phyloP scores from a whole-genome alignment of 768 basidiomycete species.

The Hericium erinaceus region DNA sequence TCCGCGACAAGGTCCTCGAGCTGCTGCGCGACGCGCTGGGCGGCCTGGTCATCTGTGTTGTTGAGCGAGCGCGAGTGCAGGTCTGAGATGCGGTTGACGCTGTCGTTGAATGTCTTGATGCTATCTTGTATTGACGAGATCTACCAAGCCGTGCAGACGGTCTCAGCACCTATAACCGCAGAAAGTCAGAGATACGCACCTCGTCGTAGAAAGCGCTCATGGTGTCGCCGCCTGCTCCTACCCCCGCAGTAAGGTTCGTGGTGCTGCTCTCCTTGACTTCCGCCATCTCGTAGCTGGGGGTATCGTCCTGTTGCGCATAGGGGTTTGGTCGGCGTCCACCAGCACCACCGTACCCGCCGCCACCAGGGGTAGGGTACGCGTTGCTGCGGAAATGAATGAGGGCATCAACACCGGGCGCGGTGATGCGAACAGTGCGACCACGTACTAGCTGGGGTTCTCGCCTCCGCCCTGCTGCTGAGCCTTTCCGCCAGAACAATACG shows the following conservation, averaged over 20 bases:
- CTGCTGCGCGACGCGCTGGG: slow-evolving; percentile 31
- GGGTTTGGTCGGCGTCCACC: slow-evolving; percentile 44
- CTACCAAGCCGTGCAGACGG: slow-evolving; percentile 18
- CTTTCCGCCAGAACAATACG: slow-evolving; percentile 22
- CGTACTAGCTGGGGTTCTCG: slow-evolving; percentile 39
- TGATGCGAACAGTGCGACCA: slow-evolving; percentile 10
- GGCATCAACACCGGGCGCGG: neutral
- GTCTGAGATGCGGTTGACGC: slow-evolving; percentile 36
- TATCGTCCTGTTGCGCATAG: slow-evolving; percentile 58
- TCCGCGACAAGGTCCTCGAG: slow-evolving; percentile 52
- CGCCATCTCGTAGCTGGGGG: slow-evolving; percentile 57
- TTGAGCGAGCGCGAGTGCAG: slow-evolving; percentile 42
- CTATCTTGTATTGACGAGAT: slow-evolving; percentile 41
- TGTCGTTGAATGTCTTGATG: slow-evolving; percentile 34
- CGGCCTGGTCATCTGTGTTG: slow-evolving; percentile 36
- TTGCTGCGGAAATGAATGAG: neutral
- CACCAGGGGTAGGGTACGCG: slow-evolving; percentile 10
- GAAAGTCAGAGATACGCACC: slow-evolving; percentile 30
- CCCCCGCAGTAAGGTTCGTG: slow-evolving; percentile 23
- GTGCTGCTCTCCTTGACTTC: slow-evolving; percentile 53
- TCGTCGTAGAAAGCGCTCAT: slow-evolving; percentile 72
- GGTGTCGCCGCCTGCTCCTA: slow-evolving; percentile 31
- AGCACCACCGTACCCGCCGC: slow-evolving; percentile 10
- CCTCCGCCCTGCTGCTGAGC: slow-evolving; percentile 63
- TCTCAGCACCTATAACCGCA: neutral